Conservation (phyloP, 495 filamentous ascomycete species). For the Penicillium lividum region DNA sequence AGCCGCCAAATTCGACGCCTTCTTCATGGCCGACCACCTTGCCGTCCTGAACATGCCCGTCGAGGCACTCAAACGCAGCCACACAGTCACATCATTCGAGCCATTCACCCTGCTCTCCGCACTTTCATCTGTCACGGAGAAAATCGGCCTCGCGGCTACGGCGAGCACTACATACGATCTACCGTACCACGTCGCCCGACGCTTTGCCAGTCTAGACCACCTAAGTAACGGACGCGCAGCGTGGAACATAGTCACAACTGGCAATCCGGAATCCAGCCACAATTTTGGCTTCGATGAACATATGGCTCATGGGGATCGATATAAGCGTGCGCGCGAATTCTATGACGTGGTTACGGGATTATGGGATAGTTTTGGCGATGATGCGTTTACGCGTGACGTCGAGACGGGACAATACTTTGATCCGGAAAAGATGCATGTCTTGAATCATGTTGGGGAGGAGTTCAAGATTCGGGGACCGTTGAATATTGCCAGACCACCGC, state of each 20-base stretch:
- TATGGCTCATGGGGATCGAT: conserved; percentile 36
- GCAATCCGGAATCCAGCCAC: conserved; percentile 38
- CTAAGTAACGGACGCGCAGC: conserved; percentile 56
- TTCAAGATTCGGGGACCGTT: conserved; percentile 49
- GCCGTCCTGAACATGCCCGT: conserved; percentile 60
- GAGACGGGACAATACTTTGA: conserved; percentile 51
- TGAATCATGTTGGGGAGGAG: conserved; percentile 52
- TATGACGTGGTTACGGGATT: conserved; percentile 41
- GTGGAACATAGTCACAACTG: conserved; percentile 45
- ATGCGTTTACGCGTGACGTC: conserved; percentile 51
- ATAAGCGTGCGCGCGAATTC: conserved; percentile 43
- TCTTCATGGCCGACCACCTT: conserved; percentile 64
- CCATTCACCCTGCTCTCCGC: conserved; percentile 53
- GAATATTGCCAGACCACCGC: conserved; percentile 54
- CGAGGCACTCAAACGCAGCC: conserved; percentile 57
- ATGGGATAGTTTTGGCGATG: conserved; percentile 58
- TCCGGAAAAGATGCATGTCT: conserved; percentile 48
- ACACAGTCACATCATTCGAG: conserved; percentile 56
- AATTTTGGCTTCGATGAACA: conserved; percentile 42
- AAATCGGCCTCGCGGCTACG: conserved; percentile 56
- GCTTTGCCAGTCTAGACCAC: conserved; percentile 63
- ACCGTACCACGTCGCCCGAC: conserved; percentile 63
- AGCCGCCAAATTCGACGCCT: conserved; percentile 60
- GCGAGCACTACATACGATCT: conserved; percentile 63
- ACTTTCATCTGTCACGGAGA: conserved; percentile 45